Percentiles rank a stretch among this genome's conserved stretches.
phyloP scores from a whole-genome alignment of 345 rosid genomes.

The Bruguiera gymnorhiza region DNA sequence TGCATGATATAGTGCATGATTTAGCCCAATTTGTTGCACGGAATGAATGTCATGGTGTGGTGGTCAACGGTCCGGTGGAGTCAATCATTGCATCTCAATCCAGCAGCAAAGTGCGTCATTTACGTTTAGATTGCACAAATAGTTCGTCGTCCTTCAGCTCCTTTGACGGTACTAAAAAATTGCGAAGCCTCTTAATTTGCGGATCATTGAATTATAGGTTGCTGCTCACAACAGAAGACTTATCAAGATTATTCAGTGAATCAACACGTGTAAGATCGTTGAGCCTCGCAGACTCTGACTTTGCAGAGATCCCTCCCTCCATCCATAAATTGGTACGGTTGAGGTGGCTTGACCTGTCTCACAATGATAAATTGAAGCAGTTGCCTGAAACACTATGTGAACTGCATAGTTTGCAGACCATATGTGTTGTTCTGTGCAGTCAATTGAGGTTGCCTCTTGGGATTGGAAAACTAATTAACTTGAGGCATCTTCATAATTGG shows the following conservation, averaged over 20 bases:
- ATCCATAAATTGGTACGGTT: neutral
- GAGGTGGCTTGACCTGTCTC: neutral
- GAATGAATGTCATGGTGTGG: neutral
- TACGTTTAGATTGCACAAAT: neutral
- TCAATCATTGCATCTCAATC: too few species aligned
- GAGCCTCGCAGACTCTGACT: accelerated
- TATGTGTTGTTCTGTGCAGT: accelerated
- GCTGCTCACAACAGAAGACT: neutral
- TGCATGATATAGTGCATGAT: neutral
- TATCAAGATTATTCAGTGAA: neutral
- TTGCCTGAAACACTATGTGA: neutral
- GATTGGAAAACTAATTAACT: too few species aligned
- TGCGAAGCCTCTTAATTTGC: too few species aligned
- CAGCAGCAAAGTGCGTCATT: neutral
- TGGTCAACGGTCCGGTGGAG: too few species aligned
- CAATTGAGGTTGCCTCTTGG: too few species aligned
- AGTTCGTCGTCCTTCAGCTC: neutral
- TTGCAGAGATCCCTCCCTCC: neutral
- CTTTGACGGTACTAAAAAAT: too few species aligned
- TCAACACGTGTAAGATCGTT: neutral
- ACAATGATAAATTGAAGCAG: neutral
- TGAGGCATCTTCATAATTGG: too few species aligned
- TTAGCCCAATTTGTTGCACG: neutral
- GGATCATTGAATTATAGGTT: neutral
- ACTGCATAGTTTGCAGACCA: neutral